Conservation (phyloP, 805 yeast genomes). For the Ascoidea tarda region DNA sequence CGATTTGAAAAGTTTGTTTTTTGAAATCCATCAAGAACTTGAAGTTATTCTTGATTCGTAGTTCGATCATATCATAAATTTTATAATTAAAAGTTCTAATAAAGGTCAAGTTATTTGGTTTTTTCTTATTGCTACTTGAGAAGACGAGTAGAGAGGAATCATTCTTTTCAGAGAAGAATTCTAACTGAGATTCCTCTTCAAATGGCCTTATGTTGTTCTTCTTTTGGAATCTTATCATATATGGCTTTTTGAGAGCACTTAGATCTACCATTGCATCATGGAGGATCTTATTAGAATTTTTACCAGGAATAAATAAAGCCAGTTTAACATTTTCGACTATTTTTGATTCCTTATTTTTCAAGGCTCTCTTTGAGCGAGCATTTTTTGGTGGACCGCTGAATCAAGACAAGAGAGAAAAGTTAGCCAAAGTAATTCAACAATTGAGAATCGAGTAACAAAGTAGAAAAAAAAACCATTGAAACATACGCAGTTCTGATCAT, state of each 20-base stretch:
- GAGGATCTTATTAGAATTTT: constrained; percentile 59
- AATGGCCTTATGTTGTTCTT: constrained; percentile 87
- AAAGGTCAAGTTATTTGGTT: constrained; percentile 85
- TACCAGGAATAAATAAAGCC: constrained; percentile 86
- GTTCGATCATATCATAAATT: constrained; percentile 88
- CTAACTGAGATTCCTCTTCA: constrained; percentile 75
- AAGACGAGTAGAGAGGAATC: constrained; percentile 78
- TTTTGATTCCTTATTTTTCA: constrained; percentile 81
- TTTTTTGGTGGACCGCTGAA: constrained; percentile 69
- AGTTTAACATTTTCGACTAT: constrained; percentile 78
- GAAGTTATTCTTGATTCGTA: constrained; percentile 52
- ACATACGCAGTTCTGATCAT: too few species aligned
- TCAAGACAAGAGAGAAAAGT: background rate
- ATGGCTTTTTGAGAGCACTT: constrained; percentile 83
- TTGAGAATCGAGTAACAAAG: too few species aligned
- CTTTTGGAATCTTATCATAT: constrained; percentile 70
- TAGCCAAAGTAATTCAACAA: background rate
- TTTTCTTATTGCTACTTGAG: constrained; percentile 70
- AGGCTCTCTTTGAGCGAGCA: constrained; percentile 90
- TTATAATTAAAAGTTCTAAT: constrained; percentile 82
- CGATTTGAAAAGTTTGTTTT: constrained; percentile 68
- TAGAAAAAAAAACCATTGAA: too few species aligned
- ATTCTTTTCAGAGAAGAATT: constrained; percentile 90
- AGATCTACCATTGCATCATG: constrained; percentile 87
- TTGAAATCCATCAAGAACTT: constrained; percentile 73